Evolutionary conservation across 1,139 yeast genomes (phyloP).

Genomic region (Tardiomyces depauwii): DNA sequence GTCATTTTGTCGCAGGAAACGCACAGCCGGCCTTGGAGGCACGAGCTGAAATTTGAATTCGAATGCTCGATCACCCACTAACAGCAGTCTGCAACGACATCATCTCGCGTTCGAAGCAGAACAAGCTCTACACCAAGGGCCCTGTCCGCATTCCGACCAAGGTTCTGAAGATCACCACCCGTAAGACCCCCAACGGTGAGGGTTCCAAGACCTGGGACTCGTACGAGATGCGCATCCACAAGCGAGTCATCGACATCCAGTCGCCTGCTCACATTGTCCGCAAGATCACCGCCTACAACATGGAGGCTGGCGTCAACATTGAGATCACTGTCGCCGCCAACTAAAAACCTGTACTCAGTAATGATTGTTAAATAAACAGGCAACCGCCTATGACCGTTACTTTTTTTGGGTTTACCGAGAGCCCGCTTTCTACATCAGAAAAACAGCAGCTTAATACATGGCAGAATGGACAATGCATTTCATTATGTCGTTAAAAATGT

Average conservation of each 20-base stretch:
- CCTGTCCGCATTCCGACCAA: constrained; percentile 99
- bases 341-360: constrained; percentile 12
- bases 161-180: constrained; percentile 96
- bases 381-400: not conserved
- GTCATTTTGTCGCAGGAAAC: no score
- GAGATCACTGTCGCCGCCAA: constrained; percentile 32
- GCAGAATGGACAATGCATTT: no score
- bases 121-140: constrained; percentile 73
- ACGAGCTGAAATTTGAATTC: no score
- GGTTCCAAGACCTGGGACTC: constrained; percentile 99
- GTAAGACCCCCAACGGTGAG: constrained; percentile 99
- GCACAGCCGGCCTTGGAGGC: no score
- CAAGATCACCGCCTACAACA: constrained; percentile 90
- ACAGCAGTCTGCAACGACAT: constrained; percentile 64
- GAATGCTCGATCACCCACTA: no score
- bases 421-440: not conserved
- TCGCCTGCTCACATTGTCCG: constrained; percentile 92
- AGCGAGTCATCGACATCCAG: constrained; percentile 97
- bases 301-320: constrained; percentile 40
- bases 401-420: no score
- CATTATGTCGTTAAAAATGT: no score
- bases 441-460: no score
- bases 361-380: not conserved
- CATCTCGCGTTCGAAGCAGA: constrained; percentile 75
- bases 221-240: constrained; percentile 99